A percentile compares a stretch with the other conserved stretches of the same genome.
Evolutionary conservation across 148 eudicot genomes (phyloP).

Genomic region (Dianthus caryophyllus): DNA sequence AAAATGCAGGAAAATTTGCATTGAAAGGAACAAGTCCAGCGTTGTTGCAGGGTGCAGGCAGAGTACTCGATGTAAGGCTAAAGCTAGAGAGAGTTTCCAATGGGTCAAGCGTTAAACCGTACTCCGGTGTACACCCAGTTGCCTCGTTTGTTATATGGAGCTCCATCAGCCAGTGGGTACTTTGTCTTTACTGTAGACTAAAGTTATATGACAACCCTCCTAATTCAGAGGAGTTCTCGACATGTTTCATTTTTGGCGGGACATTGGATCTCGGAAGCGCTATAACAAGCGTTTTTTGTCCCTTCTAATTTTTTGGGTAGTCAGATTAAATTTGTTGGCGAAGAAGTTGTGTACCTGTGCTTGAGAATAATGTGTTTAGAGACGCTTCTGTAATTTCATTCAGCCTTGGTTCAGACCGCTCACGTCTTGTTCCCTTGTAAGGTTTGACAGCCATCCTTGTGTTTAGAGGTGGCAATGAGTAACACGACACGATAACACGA

Average conservation of each 20-base stretch:
- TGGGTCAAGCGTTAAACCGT: slow-evolving; percentile 87
- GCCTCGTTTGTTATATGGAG: slow-evolving; percentile 6
- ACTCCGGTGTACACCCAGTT: slow-evolving; percentile 8
- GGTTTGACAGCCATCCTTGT: too few species aligned
- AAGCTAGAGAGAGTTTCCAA: slow-evolving; percentile 96
- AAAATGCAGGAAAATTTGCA: slow-evolving; percentile 29
- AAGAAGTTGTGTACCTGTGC: neutral
- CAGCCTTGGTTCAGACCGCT: too few species aligned
- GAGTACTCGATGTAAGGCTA: slow-evolving; percentile 44
- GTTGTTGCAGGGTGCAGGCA: slow-evolving; percentile 17
- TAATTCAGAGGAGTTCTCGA: neutral
- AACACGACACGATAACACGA: too few species aligned
- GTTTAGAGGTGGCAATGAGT: too few species aligned
- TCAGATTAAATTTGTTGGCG: neutral
- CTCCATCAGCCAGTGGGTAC: neutral
- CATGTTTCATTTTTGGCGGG: neutral
- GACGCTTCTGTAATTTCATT: too few species aligned
- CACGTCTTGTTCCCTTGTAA: too few species aligned
- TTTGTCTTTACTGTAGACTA: slow-evolving; percentile 10
- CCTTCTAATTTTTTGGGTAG: neutral
- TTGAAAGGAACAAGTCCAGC: slow-evolving; percentile 13
- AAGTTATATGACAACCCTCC: neutral
- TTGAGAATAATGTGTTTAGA: neutral
- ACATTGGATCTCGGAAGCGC: slow-evolving; percentile 11
- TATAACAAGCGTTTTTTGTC: slow-evolving; percentile 4